Conservation (phyloP, 2,329 filamentous ascomycete species). For the Talaromyces sp. region DNA sequence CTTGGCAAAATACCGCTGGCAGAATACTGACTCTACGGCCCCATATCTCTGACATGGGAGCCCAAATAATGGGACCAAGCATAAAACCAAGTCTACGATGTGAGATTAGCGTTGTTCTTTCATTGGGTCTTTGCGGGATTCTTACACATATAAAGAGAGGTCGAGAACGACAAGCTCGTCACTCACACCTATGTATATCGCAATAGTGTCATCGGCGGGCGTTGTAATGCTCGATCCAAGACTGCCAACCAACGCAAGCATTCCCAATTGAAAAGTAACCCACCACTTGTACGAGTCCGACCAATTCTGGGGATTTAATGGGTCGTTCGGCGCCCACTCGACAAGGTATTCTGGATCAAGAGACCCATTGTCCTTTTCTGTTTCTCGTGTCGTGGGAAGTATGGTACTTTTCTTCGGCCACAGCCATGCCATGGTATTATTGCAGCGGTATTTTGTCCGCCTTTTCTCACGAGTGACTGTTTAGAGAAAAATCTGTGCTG, state of each 20-base stretch:
- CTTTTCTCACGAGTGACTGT: not conserved
- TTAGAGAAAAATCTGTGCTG: not conserved
- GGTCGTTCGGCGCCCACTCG: constrained; percentile 24
- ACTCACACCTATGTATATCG: constrained; percentile 31
- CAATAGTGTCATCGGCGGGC: constrained; percentile 42
- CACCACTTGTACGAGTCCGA: constrained; percentile 40
- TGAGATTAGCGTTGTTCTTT: not conserved
- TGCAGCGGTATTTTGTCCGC: not conserved
- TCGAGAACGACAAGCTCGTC: constrained; percentile 5
- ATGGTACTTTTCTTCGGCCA: not conserved
- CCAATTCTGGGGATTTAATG: constrained; percentile 48
- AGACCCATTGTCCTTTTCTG: constrained; percentile 3
- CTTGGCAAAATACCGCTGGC: constrained; percentile 39
- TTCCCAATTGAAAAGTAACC: constrained; percentile 46
- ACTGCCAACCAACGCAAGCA: constrained; percentile 48
- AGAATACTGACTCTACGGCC: constrained; percentile 48
- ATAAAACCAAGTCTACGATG: constrained; percentile 1
- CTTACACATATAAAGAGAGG: constrained; percentile 11
- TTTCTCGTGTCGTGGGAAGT: not conserved
- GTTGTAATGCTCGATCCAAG: constrained; percentile 50
- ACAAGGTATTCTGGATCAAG: constrained; percentile 8
- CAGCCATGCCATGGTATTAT: not conserved
- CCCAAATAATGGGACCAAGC: constrained; percentile 52
- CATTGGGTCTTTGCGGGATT: not conserved
- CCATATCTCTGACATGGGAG: constrained; percentile 53